Evolutionary conservation across 2,329 filamentous ascomycete species (phyloP), one percentile per base, ranked within the genome.

Genomic region (Hymenoscyphus repandus): DNA sequence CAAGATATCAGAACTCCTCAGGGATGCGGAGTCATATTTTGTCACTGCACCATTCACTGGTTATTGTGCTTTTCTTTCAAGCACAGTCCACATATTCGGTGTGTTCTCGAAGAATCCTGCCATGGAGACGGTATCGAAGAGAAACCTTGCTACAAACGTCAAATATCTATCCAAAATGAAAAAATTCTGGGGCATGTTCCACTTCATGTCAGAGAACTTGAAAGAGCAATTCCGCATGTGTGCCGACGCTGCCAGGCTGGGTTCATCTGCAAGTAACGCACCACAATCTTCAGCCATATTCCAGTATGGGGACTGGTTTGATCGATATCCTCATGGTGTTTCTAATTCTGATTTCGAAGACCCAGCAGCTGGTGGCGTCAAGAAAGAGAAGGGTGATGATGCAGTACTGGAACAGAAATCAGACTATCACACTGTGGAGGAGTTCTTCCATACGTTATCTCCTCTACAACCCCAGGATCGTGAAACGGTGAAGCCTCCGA

Each of bases 271-370:
- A 56, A 66, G 71, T 53, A 67, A 68, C 50, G 71, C 77, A 48
- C 71, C 72, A 39, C 71, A 75, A 12, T 68, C 72, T 7, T 70
- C 78, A 5, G 77, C 79, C 7, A 87, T 96, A 61, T 91, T 96
- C 68, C 92, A 97, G 63, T 97, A 97, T 62, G 90, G 91, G 46
- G 93, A 97, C 69, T 97, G 93, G 93, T 97, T 97, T 63, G 88
- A 93, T 64, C 82, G 88, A 58, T 97, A 96, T 66, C 93, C 93
- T 0, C 88, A 95, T 61, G 93, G 93, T 2, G 88, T 97, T 13
- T 89, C 88, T 3, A 83, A 88, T 53, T 78, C 83, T 1, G 90
- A 96, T 63, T 93, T 89, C 68, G 83, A 90, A 62, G 89, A 93
- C 58, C 85, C 88, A 1, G 82, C 80, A 27, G 71, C 76, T 3